phyloP scores from a whole-genome alignment of 768 basidiomycete genomes.

The Lenzites betulinus region DNA sequence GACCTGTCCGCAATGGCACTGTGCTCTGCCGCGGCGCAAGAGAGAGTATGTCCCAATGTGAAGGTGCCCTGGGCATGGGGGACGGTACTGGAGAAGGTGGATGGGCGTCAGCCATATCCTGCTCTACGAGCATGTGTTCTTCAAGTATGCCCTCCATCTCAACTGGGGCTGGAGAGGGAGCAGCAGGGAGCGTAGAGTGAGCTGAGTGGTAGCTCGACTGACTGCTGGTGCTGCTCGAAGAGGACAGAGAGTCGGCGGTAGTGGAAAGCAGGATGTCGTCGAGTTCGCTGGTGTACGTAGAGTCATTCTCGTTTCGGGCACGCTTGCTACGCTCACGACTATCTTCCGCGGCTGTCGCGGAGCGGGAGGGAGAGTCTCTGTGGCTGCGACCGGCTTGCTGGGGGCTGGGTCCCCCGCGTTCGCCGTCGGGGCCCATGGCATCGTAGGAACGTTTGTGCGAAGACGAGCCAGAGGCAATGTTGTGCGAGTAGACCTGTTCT shows the following conservation, averaged over 20 bases:
- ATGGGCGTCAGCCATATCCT: background rate
- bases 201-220: slow-evolving; percentile 19
- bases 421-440: slow-evolving; percentile 11
- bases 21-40: background rate
- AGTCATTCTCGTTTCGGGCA: slow-evolving; percentile 17
- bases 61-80: background rate
- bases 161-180: background rate
- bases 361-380: background rate
- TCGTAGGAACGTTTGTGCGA: slow-evolving; percentile 20
- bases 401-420: background rate
- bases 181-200: slow-evolving; percentile 5
- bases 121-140: slow-evolving; percentile 11
- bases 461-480: background rate
- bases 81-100: background rate
- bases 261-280: slow-evolving; percentile 6
- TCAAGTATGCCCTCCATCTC: background rate
- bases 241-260: slow-evolving; percentile 2
- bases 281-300: slow-evolving; percentile 12
- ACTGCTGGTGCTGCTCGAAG: slow-evolving; percentile 14
- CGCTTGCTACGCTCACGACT: slow-evolving; percentile 20
- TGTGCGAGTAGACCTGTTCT: background rate
- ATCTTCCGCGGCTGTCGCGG: background rate
- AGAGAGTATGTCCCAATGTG: background rate
- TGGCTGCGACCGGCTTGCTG: background rate
- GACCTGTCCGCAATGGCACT: background rate